Conservation (phyloP, 805 yeast species). For the Yarrowia deformans region DNA sequence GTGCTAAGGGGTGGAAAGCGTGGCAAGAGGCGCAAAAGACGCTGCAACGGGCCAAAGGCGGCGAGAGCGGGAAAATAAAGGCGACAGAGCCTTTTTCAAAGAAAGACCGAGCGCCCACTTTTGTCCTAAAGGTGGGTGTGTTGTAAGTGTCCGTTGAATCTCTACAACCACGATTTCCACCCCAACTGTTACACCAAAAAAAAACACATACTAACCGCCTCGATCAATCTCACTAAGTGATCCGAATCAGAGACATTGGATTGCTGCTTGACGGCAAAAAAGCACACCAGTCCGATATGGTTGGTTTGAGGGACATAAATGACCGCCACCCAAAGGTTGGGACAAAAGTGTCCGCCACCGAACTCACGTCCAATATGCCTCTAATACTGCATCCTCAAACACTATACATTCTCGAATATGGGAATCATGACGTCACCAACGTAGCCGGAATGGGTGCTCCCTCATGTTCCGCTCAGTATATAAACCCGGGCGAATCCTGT, state of each 20-base stretch:
- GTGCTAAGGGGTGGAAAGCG: background rate
- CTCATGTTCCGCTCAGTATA: background rate
- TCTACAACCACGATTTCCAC: too few relatives aligned
- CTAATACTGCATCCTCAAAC: background rate
- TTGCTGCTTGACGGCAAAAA: constrained; percentile 1
- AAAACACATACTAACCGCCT: too few relatives aligned
- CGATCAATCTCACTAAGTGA: too few relatives aligned
- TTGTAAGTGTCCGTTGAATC: too few relatives aligned
- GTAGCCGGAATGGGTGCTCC: background rate
- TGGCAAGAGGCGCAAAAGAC: too few relatives aligned
- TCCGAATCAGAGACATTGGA: too few relatives aligned
- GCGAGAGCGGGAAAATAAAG: too few relatives aligned
- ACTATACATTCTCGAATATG: background rate
- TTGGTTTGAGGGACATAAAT: background rate
- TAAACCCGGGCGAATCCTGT: background rate
- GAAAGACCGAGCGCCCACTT: too few relatives aligned
- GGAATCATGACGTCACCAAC: constrained; percentile 23
- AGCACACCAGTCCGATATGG: background rate
- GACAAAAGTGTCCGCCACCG: constrained; percentile 15
- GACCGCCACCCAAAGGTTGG: background rate
- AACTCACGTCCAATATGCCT: constrained; percentile 20
- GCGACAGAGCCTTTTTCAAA: too few relatives aligned
- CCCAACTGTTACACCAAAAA: too few relatives aligned
- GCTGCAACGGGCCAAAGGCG: too few relatives aligned
- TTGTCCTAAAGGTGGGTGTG: too few relatives aligned